phyloP scores from a whole-genome alignment of 2,329 filamentous ascomycete genomes.

The Trichoderma hamatum region DNA sequence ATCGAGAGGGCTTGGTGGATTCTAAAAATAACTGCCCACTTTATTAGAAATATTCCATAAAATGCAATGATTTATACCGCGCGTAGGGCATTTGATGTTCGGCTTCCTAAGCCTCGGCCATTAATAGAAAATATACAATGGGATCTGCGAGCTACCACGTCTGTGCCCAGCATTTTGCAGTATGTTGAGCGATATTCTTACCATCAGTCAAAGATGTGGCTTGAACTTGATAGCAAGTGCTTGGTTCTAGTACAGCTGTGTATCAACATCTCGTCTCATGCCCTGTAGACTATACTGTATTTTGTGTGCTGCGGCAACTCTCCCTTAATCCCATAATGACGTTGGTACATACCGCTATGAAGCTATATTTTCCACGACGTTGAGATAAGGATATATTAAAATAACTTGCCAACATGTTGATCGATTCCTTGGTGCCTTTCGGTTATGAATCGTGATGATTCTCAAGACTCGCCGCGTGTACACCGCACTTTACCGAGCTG shows the following conservation, averaged over 20 bases:
- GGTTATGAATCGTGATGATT: not conserved
- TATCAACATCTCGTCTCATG: not conserved
- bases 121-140: not conserved
- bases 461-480: not conserved
- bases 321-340: not conserved
- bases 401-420: not conserved
- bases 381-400: not conserved
- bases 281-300: not conserved
- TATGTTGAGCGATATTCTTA: not conserved
- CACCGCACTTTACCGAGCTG: not conserved
- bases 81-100: too few relatives aligned
- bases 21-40: not conserved
- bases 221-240: not conserved
- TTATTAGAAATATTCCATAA: not conserved
- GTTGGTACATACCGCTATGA: not conserved
- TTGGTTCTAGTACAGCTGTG: not conserved
- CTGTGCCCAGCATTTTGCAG: not conserved
- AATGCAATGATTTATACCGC: not conserved
- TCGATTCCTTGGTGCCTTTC: not conserved
- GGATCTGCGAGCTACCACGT: not conserved
- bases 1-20: not conserved
- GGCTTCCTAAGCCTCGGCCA: too few relatives aligned
- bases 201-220: not conserved
- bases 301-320: not conserved
- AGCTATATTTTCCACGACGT: not conserved